Base-by-base conservation (phyloP, 1,139 yeast genomes). In the Debaryomycetaceae sp. region DNA sequence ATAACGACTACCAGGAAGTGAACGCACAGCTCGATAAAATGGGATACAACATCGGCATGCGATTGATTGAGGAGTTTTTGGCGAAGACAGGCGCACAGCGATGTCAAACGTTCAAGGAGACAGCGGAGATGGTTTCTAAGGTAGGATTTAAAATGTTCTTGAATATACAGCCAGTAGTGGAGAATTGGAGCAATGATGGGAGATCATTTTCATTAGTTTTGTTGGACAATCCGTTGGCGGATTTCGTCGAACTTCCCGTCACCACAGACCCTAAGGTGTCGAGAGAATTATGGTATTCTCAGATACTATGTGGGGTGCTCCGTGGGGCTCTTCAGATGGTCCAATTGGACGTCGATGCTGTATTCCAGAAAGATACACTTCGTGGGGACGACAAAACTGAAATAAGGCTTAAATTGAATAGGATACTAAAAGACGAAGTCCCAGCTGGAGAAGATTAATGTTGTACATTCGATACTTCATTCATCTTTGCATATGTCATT, bases 291-390 rank as follows among this genome's bases (percentile, higher is more conserved):
- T 93, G 99, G 98, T 93, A 90, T 60, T 87, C 95, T 3, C 95
- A 93, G 59, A 78, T 93, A 4, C 69, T 90, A 36, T 87, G 95
- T 53, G 99, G 99, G 13, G 95, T 93, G 2, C 67, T 93, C 44
- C 78, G 89, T 45, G 98, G 99, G 3, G 93, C 97, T 0, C 68
- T 93, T 46, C 97, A 91, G 58, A 91, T 91, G 98, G 96, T 93
- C 3, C 99, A 93, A 61, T 70, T 93, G 56, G 96, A 91, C 50
- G 91, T 91, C 45, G 96, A 91, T 47, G 90, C 85, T 4, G 73
- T 70, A 55, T 93, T 91, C 62, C 79, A 88, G 4, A 81, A 84
- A 54, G 99, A 93, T 61, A 81, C 77, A 1, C 70, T 93, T 46
- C 79, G 91, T 49, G 99, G 98, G 0, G 95, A 90, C 55, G 84